These are phyloP conservation scores for Acer saccharum DNA, from an alignment of 345 rosid genomes.

Conservation along the genomic window DNA sequence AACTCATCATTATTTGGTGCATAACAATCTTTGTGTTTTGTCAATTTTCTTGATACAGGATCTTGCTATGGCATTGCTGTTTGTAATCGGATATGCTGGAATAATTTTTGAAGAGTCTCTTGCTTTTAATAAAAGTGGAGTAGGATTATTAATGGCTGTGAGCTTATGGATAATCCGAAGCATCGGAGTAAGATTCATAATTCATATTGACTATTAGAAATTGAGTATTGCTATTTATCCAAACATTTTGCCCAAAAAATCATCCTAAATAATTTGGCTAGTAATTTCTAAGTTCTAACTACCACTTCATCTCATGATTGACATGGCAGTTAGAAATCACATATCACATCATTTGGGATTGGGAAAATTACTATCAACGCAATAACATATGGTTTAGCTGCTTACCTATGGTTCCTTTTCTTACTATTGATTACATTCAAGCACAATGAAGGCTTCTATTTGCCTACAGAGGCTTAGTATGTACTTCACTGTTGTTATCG, in stretches of 20 bases:
- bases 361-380: not conserved
- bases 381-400: slow-evolving; percentile 4
- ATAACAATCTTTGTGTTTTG: slow-evolving; percentile 16
- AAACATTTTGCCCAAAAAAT: not conserved
- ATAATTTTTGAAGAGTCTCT: slow-evolving; percentile 92
- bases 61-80: slow-evolving; percentile 90
- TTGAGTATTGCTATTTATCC: not conserved
- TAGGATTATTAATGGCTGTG: slow-evolving; percentile 95
- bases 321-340: not conserved
- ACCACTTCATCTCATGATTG: not conserved
- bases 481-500: not conserved
- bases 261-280: not conserved
- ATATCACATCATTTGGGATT: not conserved
- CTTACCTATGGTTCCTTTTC: not conserved
- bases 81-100: slow-evolving; percentile 84
- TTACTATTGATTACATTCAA: not conserved
- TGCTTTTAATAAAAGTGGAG: slow-evolving; percentile 96
- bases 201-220: not conserved
- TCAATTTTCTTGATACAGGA: slow-evolving; percentile 58
- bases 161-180: slow-evolving; percentile 91
- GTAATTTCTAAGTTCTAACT: not conserved
- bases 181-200: slow-evolving; percentile 67
- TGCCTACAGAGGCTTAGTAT: not conserved
- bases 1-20: not conserved
- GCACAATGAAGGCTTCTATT: not conserved